Evolutionary conservation across 306 rosid genomes (phyloP), one percentile per base, ranked within the genome.

Genomic region (Cucurbita moschata): DNA sequence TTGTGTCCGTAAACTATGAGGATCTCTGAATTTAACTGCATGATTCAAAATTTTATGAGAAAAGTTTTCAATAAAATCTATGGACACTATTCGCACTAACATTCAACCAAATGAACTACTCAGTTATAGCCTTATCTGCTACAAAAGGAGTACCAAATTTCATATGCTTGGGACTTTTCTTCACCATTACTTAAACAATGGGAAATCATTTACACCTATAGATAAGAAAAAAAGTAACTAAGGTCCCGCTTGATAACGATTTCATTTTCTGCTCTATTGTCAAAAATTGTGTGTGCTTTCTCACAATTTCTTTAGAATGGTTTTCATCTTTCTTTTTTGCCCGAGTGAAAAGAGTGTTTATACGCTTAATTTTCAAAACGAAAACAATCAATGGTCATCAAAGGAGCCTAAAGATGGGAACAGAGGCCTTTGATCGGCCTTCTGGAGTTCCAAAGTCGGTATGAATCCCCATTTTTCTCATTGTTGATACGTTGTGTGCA

Each of bases 11-110:
- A 79, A 83, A 79, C 79, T 75, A 68, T 77, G 67, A 71, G 80
- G 79, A 37, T 82, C 85, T 81, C 91, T 84, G 71, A 76, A 38
- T 79, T 80, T 93, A 52, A 86, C 90, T 90, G 96, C 92, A 85
- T 50, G 65, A 40, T 76, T 75, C 21, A 30, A 58, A 26, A 80
- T 12, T 62, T 62, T 26, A 61, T 35, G 16, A 40, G 76, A 61
- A 42, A 21, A 47, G 3, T 23, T 60, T 10, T 52, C 61, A 65
- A 15, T 14, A 13, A 75, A 62, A 75, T 23, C 44, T 23, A 47
- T 19, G 4, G 37, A 5, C 19, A 4, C 4, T 63, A 8, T 16
- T 44, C 0, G 10, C 72, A 19, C 15, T 4, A 60, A 60, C 43
- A 60, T 6, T 30, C 43, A 35, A 60, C 15, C 18, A 8, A 66